Base-by-base conservation (phyloP, 1,284 basidiomycete genomes). In the Tetrapyrgos nigripes region DNA sequence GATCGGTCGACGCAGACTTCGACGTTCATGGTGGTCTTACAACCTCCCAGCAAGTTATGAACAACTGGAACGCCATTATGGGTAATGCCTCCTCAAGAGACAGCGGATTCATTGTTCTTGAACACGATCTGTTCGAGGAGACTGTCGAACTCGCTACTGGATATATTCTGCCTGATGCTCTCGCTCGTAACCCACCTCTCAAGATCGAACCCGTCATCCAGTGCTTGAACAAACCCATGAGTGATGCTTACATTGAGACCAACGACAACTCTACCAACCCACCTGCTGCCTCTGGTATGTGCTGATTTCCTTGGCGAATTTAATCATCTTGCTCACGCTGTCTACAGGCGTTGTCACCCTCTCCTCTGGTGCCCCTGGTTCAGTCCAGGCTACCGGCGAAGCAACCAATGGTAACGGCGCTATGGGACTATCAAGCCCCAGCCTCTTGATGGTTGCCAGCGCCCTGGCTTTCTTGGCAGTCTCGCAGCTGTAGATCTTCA, bases 51-150 rank as follows among this genome's bases (percentile, higher is more conserved):
- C 75, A 87, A 72, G 84, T 89, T 65, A 71, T 87, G 28, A 72
- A 79, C 60, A 89, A 89, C 75, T 89, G 87, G 85, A 73, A 88
- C 62, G 73, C 77, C 60, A 89, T 91, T 67, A 74, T 88, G 33
- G 73, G 73, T 57, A 86, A 85, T 65, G 83, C 79, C 3, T 73
- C 80, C 2, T 65, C 68, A 3, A 75, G 84, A 53, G 61, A 79
- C 63, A 81, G 70, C 10, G 88, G 88, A 11, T 91, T 91, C 74
- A 88, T 91, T 59, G 87, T 89, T 48, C 84, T 97, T 47, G 89
- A 89, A 70, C 88, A 91, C 67, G 88, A 91, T 70, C 78, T 90
- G 45, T 89, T 86, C 76, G 80, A 85, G 67, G 84, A 89, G 68
- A 77, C 82, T 0, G 88, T 90, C 24, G 84, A 90, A 61, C 74